phyloP scores from a whole-genome alignment of 352 stramenopile genomes.

The Detonula confervacea region DNA sequence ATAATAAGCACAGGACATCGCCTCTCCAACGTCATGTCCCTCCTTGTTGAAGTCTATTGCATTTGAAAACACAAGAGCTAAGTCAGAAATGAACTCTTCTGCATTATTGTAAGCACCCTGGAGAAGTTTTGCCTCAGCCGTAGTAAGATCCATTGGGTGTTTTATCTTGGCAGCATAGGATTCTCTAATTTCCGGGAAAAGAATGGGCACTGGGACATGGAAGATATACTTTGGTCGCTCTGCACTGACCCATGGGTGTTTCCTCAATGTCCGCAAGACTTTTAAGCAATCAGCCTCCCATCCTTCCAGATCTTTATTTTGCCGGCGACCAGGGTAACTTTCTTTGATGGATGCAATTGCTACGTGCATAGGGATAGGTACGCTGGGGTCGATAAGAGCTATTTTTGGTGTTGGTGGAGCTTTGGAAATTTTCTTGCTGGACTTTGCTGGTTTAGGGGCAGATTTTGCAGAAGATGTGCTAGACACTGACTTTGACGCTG shows the following conservation, averaged over 20 bases:
- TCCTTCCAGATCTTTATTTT: slow-evolving; percentile 67
- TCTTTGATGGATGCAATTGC: slow-evolving; percentile 83
- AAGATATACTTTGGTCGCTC: slow-evolving; percentile 80
- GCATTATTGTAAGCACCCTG: slow-evolving; percentile 60
- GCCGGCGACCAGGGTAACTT: slow-evolving; percentile 67
- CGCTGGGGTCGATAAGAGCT: slow-evolving; percentile 17
- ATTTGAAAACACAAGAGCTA: slow-evolving; percentile 83
- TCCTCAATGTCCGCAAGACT: slow-evolving; percentile 71
- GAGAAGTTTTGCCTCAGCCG: slow-evolving; percentile 78
- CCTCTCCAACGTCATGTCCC: slow-evolving; percentile 77
- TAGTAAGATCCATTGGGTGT: slow-evolving; percentile 85
- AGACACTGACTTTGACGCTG: slow-evolving; percentile 46
- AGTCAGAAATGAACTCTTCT: slow-evolving; percentile 79
- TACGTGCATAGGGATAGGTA: slow-evolving; percentile 78
- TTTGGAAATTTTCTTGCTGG: slow-evolving; percentile 7
- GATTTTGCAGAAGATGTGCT: slow-evolving; percentile 25
- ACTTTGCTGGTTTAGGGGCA: slow-evolving; percentile 32
- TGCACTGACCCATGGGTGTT: slow-evolving; percentile 78
- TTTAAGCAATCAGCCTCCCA: slow-evolving; percentile 76
- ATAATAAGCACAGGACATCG: slow-evolving; percentile 83
- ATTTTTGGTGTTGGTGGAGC: slow-evolving; percentile 21
- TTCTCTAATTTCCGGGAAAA: slow-evolving; percentile 79
- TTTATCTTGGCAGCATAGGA: slow-evolving; percentile 77
- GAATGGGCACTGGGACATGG: slow-evolving; percentile 75
- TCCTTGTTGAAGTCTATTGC: slow-evolving; percentile 80